Evolutionary conservation across 768 basidiomycete genomes (phyloP).

Genomic region (Sporobolomyces pararoseus): DNA sequence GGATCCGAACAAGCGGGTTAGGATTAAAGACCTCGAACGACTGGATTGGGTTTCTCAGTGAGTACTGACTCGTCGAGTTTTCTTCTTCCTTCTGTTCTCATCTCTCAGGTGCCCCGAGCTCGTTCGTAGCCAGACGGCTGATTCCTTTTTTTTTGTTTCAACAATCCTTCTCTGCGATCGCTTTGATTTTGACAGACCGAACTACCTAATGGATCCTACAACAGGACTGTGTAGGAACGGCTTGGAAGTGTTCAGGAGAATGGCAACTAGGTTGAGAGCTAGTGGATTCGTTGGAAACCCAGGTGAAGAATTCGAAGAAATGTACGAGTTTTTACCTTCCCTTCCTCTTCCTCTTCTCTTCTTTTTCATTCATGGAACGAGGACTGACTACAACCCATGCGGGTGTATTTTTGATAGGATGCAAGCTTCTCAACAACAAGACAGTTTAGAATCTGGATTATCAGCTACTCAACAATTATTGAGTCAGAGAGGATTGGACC

Average conservation of each 20-base stretch:
- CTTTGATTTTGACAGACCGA: slow-evolving; percentile 11
- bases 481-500: slow-evolving; percentile 58
- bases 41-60: slow-evolving; percentile 77
- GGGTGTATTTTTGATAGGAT: not conserved
- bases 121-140: too few species aligned
- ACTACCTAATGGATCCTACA: slow-evolving; percentile 59
- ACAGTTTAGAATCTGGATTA: not conserved
- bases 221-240: slow-evolving; percentile 58
- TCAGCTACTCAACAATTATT: slow-evolving; percentile 54
- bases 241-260: slow-evolving; percentile 62
- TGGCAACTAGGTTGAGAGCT: slow-evolving; percentile 64
- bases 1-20: slow-evolving; percentile 65
- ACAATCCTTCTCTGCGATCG: too few species aligned
- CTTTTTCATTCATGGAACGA: not conserved
- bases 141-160: too few species aligned
- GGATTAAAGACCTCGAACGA: slow-evolving; percentile 57
- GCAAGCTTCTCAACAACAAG: not conserved
- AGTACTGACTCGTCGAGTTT: slow-evolving; percentile 35
- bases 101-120: too few species aligned
- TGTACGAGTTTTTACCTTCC: too few species aligned
- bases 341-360: not conserved
- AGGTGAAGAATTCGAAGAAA: slow-evolving; percentile 53
- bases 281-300: slow-evolving; percentile 70
- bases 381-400: not conserved
- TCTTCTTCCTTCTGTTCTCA: not conserved